Percentiles rank a stretch among this genome's conserved stretches.
Evolutionary conservation across 495 filamentous ascomycete species (phyloP).

Genomic region (Tetracladium setigerum): DNA sequence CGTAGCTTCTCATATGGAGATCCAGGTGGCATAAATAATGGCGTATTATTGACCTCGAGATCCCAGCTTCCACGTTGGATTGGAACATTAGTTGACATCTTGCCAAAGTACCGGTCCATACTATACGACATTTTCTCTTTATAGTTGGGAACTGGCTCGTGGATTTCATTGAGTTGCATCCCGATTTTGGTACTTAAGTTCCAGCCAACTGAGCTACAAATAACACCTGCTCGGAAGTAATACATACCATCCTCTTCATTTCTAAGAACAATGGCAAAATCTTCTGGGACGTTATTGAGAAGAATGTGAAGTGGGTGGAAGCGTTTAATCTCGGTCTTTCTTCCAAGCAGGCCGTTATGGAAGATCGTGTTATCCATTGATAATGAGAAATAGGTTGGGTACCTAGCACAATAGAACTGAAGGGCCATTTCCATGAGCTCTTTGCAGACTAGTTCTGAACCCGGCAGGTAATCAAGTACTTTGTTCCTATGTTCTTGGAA

Average conservation of each 20-base stretch:
- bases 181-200: constrained; percentile 71
- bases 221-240: constrained; percentile 67
- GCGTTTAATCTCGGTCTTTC: constrained; percentile 50
- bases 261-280: constrained; percentile 75
- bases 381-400: constrained; percentile 72
- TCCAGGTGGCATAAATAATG: constrained; percentile 70
- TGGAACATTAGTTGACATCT: constrained; percentile 63
- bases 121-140: constrained; percentile 85
- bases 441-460: constrained; percentile 74
- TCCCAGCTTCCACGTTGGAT: constrained; percentile 87
- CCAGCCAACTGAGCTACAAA: constrained; percentile 83
- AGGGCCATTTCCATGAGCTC: constrained; percentile 88
- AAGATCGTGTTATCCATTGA: constrained; percentile 52
- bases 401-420: constrained; percentile 71
- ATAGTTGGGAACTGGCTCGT: constrained; percentile 75
- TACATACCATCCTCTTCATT: constrained; percentile 67
- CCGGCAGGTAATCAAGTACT: constrained; percentile 66
- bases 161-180: constrained; percentile 64
- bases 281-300: constrained; percentile 79
- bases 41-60: constrained; percentile 67
- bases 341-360: constrained; percentile 63
- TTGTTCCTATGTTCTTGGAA: constrained; percentile 53
- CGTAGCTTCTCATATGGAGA: constrained; percentile 58
- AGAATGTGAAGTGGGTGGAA: constrained; percentile 66
- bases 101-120: constrained; percentile 87